phyloP scores from a whole-genome alignment of 202 grass and related monocot genomes.

The Carex arenaria region DNA sequence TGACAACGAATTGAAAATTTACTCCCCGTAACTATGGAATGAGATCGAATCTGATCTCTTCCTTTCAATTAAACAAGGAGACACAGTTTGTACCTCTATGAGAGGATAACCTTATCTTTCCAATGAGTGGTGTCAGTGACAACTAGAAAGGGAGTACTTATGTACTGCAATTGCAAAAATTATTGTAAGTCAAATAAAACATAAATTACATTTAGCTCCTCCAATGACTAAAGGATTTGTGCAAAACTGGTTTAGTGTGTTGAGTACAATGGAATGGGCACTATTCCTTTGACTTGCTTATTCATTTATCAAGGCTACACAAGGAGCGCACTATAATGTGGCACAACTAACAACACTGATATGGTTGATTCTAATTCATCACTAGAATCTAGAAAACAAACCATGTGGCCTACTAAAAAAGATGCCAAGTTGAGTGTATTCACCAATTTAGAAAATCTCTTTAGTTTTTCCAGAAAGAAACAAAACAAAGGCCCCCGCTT shows the following conservation, averaged over 20 bases:
- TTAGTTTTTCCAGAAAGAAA: neutral
- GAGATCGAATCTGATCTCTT: neutral
- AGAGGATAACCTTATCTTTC: constrained; percentile 7
- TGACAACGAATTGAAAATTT: neutral
- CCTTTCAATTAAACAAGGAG: neutral
- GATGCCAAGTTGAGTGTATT: neutral
- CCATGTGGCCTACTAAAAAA: neutral
- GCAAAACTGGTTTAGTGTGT: neutral
- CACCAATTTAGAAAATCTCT: neutral
- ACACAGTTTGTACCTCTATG: neutral
- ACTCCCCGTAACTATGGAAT: neutral
- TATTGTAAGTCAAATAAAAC: neutral
- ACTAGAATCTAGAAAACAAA: neutral
- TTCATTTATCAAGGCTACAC: neutral
- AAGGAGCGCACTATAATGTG: neutral
- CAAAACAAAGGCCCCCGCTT: neutral
- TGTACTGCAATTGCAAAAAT: neutral
- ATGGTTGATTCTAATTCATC: neutral
- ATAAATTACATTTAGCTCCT: neutral
- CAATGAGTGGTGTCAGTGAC: neutral
- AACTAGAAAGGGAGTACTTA: neutral
- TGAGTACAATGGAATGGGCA: neutral
- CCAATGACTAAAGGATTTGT: neutral
- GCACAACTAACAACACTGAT: neutral
- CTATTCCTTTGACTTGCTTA: no score